These are phyloP conservation scores for Angophora floribunda DNA, from an alignment of 345 rosid species.

Conservation along the genomic window DNA sequence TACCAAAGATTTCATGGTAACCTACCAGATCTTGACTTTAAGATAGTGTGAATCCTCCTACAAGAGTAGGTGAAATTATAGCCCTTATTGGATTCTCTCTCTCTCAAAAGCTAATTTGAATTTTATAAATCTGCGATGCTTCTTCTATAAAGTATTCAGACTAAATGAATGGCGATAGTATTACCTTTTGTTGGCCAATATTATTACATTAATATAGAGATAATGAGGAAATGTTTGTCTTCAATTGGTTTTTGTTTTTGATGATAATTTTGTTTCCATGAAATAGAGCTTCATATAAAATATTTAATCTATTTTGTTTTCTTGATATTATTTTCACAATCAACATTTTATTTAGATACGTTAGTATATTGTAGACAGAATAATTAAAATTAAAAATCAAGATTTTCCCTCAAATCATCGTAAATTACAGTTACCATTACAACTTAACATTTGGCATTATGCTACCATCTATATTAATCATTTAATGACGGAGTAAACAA, in stretches of 20 bases:
- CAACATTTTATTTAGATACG: background rate
- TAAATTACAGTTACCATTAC: background rate
- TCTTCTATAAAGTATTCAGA: background rate
- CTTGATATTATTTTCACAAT: background rate
- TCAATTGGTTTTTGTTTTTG: background rate
- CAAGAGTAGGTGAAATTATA: background rate
- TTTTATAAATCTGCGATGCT: background rate
- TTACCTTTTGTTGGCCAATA: background rate
- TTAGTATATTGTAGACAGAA: background rate
- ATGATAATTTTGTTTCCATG: background rate
- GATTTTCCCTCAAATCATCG: background rate
- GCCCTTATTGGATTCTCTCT: background rate
- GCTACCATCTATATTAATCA: background rate
- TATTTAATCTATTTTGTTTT: background rate
- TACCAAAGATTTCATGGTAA: background rate
- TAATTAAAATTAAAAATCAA: background rate
- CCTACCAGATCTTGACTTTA: background rate
- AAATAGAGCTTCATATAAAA: background rate
- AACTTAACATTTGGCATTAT: background rate
- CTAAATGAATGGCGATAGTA: background rate
- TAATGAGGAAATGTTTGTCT: background rate
- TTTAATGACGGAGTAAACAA: background rate
- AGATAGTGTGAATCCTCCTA: background rate
- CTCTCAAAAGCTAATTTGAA: background rate
- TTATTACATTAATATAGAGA: background rate